Evolutionary conservation across 2,329 filamentous ascomycete species (phyloP).

Genomic region (Fusarium torulosum): DNA sequence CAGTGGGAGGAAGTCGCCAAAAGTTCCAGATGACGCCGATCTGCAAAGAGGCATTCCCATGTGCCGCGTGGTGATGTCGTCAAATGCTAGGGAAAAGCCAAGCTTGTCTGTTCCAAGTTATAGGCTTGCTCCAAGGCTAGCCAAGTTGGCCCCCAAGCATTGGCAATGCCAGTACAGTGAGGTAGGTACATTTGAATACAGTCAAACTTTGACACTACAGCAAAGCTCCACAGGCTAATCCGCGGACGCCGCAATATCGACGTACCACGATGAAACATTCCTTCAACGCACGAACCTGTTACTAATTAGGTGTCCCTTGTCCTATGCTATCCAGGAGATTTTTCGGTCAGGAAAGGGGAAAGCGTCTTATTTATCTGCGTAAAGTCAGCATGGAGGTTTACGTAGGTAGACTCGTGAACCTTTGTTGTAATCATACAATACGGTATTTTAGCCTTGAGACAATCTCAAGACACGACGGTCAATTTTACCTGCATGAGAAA

Average conservation of each 20-base stretch:
- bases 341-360: neutral
- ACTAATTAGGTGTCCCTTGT: neutral
- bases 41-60: neutral
- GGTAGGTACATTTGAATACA: neutral
- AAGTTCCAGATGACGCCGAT: neutral
- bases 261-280: conserved; percentile 34
- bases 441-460: neutral
- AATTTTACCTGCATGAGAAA: neutral
- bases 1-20: neutral
- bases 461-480: neutral
- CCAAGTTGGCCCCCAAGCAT: conserved; percentile 10
- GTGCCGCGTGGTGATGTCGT: too few relatives aligned
- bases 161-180: neutral
- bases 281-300: conserved; percentile 16
- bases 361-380: neutral
- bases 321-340: conserved; percentile 5
- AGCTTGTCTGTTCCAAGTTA: too few relatives aligned
- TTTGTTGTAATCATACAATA: too few relatives aligned
- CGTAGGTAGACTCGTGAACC: too few relatives aligned
- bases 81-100: neutral
- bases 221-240: conserved; percentile 5
- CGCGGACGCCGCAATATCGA: conserved; percentile 1
- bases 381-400: too few relatives aligned
- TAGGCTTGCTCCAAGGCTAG: neutral
- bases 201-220: neutral